Conservation (phyloP, 169 alveolate genomes). For the Eimeria acervulina region DNA sequence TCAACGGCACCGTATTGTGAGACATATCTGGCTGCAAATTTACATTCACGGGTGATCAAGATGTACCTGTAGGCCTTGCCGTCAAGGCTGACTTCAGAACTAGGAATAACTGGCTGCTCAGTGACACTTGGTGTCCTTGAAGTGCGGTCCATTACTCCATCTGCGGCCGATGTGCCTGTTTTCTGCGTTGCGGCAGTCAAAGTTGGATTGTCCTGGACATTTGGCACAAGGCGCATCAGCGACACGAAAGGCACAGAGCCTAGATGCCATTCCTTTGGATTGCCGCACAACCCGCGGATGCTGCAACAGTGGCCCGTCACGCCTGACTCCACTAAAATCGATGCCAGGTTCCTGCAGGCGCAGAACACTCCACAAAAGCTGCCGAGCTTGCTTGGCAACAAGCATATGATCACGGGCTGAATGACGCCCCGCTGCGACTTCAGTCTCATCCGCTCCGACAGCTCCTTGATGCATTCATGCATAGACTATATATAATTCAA, state of each 20-base stretch:
- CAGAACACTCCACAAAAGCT: not conserved
- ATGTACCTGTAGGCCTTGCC: conserved; percentile 91
- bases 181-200: conserved; percentile 78
- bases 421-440: not conserved
- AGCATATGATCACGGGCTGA: not conserved
- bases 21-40: not conserved
- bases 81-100: conserved; percentile 95
- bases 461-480: not conserved
- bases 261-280: conserved; percentile 96
- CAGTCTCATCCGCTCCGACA: not conserved
- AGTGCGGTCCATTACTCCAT: conserved; percentile 69
- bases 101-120: conserved; percentile 95
- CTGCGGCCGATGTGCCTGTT: conserved; percentile 84
- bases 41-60: not conserved
- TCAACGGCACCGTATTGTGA: not conserved
- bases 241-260: conserved; percentile 96
- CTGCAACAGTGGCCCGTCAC: conserved; percentile 96
- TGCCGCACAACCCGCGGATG: conserved; percentile 95
- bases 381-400: not conserved
- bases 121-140: conserved; percentile 77
- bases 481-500: not conserved
- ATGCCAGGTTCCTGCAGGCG: conserved; percentile 92
- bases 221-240: conserved; percentile 92
- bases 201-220: conserved; percentile 83
- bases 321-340: conserved; percentile 95